Conservation (phyloP, 2,329 filamentous ascomycete species). For the Penicillium griseofulvum region DNA sequence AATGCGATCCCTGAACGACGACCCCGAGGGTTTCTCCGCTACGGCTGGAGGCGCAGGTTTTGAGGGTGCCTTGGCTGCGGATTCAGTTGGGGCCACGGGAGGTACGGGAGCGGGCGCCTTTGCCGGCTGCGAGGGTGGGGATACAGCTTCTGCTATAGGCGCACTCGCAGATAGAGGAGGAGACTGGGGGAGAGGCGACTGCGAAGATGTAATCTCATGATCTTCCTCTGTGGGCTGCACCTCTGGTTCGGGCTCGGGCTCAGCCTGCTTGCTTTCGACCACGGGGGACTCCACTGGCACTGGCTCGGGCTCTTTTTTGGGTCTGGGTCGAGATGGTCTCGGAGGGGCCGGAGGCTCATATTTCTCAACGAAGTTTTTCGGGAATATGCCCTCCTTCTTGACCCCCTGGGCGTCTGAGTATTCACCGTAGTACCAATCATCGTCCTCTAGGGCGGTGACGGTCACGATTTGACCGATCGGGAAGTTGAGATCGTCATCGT, state of each 20-base stretch:
- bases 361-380: constrained; percentile 94
- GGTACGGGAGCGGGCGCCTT: constrained; percentile 28
- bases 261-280: constrained; percentile 26
- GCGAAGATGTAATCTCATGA: constrained; percentile 20
- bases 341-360: constrained; percentile 90
- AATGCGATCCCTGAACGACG: constrained; percentile 90
- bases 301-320: constrained; percentile 60
- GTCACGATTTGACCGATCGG: constrained; percentile 82
- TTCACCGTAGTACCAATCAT: constrained; percentile 89
- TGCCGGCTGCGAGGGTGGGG: constrained; percentile 27
- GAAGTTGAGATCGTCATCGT: constrained; percentile 95
- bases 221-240: constrained; percentile 26
- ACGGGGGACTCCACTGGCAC: constrained; percentile 31
- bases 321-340: constrained; percentile 71
- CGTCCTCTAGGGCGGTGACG: constrained; percentile 87
- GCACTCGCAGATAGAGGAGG: constrained; percentile 24
- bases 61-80: constrained; percentile 42
- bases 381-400: constrained; percentile 84
- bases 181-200: constrained; percentile 19
- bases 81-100: constrained; percentile 26
- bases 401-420: constrained; percentile 73
- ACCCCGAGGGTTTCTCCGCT: constrained; percentile 69
- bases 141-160: constrained; percentile 24
- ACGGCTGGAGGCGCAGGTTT: constrained; percentile 64
- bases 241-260: constrained; percentile 35